Evolutionary conservation across 1,284 basidiomycete species (phyloP), one percentile per base, ranked within the genome.

Genomic region (Tilletia indica): DNA sequence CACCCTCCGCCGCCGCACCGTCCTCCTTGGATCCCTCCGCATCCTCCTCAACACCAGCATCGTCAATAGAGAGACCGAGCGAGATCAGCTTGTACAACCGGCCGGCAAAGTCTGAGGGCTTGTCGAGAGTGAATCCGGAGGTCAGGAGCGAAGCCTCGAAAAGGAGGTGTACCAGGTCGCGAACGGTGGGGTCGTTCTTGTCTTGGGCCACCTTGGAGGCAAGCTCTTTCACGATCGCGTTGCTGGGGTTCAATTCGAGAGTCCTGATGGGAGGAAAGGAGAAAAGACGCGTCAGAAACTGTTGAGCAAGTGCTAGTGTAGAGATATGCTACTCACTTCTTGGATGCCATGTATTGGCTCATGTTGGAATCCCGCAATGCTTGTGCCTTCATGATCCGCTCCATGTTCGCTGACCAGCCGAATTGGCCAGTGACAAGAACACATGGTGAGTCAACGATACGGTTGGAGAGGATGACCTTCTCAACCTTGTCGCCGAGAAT

Each of bases 301-400:
- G 25, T 31, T 31, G 25, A 31, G 25, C 25, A 31, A 31, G 1
- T 31, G 25, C 25, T 31, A 2, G 1, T 31, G 25, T 31, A 31
- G 25, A 2, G 25, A 1, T 2, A 31, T 31, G 25, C 1, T 31
- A 31, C 25, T 31, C 25, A 31, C 25, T 98, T 98, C 91, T 98
- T 98, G 70, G 76, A 79, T 54, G 84, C 83, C 95, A 98, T 97
- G 89, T 98, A 98, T 66, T 93, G 95, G 42, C 94, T 97, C 96
- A 99, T 97, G 75, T 93, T 95, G 34, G 95, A 94, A 86, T 99
- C 96, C 81, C 96, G 93, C 73, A 98, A 91, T 66, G 96, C 96
- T 87, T 99, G 97, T 19, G 96, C 95, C 88, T 97, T 97, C 97
- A 99, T 99, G 89, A 99, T 97, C 86, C 96, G 92, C 87, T 97